Conservation (phyloP, 2,329 filamentous ascomycete species). For the Cladosporium oxysporum region DNA sequence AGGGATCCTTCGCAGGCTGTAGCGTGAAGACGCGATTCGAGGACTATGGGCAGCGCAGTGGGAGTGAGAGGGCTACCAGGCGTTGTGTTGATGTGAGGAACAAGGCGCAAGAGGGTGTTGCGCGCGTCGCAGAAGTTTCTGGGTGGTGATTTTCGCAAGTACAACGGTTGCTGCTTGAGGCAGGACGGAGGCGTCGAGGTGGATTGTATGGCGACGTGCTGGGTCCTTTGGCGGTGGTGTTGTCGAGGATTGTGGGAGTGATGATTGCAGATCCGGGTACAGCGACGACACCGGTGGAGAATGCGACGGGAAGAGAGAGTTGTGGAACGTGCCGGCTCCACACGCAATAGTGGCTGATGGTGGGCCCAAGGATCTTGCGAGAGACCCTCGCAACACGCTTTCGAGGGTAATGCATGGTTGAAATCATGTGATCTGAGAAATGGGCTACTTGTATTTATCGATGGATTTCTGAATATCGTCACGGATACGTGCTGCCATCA, state of each 20-base stretch:
- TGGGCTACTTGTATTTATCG: neutral
- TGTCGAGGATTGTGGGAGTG: neutral
- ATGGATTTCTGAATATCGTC: neutral
- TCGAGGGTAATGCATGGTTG: neutral
- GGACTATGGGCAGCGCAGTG: neutral
- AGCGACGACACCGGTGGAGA: neutral
- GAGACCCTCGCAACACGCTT: neutral
- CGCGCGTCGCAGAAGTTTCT: neutral
- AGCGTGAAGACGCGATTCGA: neutral
- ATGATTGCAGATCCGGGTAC: constrained; percentile 4
- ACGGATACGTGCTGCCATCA: neutral
- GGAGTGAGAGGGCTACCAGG: neutral
- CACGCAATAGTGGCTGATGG: neutral
- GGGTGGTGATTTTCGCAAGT: neutral
- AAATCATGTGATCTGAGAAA: neutral
- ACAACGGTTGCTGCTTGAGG: too few relatives aligned
- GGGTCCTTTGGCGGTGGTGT: neutral
- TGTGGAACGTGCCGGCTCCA: neutral
- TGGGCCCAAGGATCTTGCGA: neutral
- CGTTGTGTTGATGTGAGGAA: neutral
- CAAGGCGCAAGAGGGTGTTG: neutral
- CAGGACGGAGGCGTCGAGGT: neutral
- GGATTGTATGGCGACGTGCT: neutral
- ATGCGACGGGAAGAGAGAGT: neutral
- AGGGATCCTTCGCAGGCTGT: neutral